phyloP scores from a whole-genome alignment of 2,329 filamentous ascomycete species.

The Scortechinia acanthostroma region DNA sequence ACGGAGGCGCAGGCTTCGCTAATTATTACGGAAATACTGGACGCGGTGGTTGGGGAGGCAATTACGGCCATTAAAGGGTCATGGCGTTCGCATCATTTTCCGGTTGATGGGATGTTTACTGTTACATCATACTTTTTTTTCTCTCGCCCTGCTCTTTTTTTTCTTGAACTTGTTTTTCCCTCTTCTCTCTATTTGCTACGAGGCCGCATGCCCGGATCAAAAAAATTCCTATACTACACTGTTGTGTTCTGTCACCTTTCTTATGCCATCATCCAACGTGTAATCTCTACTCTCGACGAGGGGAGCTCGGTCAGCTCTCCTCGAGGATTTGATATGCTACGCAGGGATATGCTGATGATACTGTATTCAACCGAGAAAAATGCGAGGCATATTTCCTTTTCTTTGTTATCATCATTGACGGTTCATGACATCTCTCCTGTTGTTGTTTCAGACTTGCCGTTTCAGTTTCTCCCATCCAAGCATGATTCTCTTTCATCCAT shows the following conservation, averaged over 20 bases:
- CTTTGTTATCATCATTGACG: too few species aligned
- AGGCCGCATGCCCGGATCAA: too few species aligned
- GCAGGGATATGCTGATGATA: background rate
- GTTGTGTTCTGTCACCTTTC: background rate
- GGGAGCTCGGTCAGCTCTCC: constrained; percentile 1
- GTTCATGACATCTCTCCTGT: too few species aligned
- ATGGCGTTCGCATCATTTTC: background rate
- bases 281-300: constrained; percentile 2
- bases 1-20: constrained; percentile 29
- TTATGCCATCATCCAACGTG: background rate
- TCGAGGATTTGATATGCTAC: too few species aligned
- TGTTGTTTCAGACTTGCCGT: too few species aligned
- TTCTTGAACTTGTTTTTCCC: constrained; percentile 1
- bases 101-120: too few species aligned
- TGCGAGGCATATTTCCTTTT: background rate
- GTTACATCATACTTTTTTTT: background rate
- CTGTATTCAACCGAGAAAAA: background rate
- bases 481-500: too few species aligned
- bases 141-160: background rate
- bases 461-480: too few species aligned
- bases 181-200: background rate
- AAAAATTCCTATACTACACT: too few species aligned
- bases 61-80: constrained; percentile 21
- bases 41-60: constrained; percentile 37
- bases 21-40: constrained; percentile 27